A percentile compares a stretch with the other conserved stretches of the same genome.
These are phyloP conservation scores for Penicillium paxilli DNA, from an alignment of 495 filamentous ascomycete genomes.

Conservation along the genomic window DNA sequence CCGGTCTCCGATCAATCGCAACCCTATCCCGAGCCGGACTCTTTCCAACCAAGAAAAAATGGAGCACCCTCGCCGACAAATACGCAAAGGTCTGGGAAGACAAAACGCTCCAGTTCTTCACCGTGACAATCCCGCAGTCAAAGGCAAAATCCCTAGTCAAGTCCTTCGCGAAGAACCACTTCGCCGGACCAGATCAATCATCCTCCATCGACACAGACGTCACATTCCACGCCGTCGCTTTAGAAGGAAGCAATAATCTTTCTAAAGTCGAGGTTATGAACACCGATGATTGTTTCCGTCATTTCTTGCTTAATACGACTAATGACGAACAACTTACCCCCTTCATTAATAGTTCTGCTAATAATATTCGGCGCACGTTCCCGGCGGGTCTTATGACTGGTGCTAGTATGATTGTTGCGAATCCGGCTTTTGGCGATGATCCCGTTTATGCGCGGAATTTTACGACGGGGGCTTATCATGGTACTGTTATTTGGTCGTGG, in stretches of 20 bases:
- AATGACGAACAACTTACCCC: constrained; percentile 55
- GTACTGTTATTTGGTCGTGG: constrained; percentile 68
- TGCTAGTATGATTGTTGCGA: constrained; percentile 59
- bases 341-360: constrained; percentile 56
- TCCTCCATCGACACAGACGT: constrained; percentile 44
- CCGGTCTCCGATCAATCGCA: constrained; percentile 58
- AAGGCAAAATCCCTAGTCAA: constrained; percentile 46
- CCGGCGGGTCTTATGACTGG: constrained; percentile 58
- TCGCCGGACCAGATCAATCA: constrained; percentile 41
- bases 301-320: constrained; percentile 61
- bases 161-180: constrained; percentile 44
- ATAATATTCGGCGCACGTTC: constrained; percentile 56
- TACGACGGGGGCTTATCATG: constrained; percentile 60
- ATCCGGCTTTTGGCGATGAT: constrained; percentile 58
- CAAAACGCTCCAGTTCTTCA: constrained; percentile 58
- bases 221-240: constrained; percentile 55
- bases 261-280: constrained; percentile 59
- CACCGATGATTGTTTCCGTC: constrained; percentile 64
- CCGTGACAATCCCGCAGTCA: constrained; percentile 34
- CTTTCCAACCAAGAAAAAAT: constrained; percentile 48
- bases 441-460: constrained; percentile 51
- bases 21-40: constrained; percentile 49
- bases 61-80: constrained; percentile 42
- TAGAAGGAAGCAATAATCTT: constrained; percentile 53
- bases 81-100: constrained; percentile 67